Evolutionary conservation across 1,284 basidiomycete genomes (phyloP), one percentile per base, ranked within the genome.

Genomic region (Ganoderma resinaceum): DNA sequence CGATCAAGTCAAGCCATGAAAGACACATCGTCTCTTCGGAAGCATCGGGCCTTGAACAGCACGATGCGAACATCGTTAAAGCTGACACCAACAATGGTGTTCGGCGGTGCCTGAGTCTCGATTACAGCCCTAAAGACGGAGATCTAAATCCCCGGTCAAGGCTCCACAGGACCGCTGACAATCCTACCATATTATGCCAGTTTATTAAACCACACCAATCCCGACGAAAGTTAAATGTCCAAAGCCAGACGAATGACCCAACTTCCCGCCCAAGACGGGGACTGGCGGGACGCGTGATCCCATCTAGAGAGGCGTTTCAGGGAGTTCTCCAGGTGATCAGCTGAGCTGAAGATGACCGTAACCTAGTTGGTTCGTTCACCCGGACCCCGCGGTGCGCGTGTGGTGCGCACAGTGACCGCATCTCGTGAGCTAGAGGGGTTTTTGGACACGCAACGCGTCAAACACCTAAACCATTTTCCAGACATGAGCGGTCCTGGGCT

Each of bases 91-190:
- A 58, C 55, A 31, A 58, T 8, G 20, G 5, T 26, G 18, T 60
- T 20, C 37, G 11, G 12, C 23, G 35, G 58, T 60, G 58, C 58
- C 58, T 60, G 55, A n/a, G 55, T 37, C 55, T 58, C 29, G 55
- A 58, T 29, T 12, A n/a, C 35, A 40, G 57, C 35, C 14, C 57
- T n/a, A 59, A 59, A 38, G 31, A 52, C 31, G 29, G 61, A 42
- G 35, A 52, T 38, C 16, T 31, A 52, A 49, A 52, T 38, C 20
- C 62, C n/a, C 20, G 14, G 20, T 14, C 2, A 38, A 6, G 58
- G 14, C 23, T 42, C 58, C 53, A 57, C 31, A 23, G 35, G n/a
- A 20, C 12, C 23, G 8, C 23, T 26, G 52, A 33, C 18, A 29
- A 31, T 33, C 8, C 16, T 26, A 43, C 12, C 29, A 55, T 33